Evolutionary conservation across 2,329 filamentous ascomycete species (phyloP), one percentile per base, ranked within the genome.

Genomic region (Arthrocladium fulminans): DNA sequence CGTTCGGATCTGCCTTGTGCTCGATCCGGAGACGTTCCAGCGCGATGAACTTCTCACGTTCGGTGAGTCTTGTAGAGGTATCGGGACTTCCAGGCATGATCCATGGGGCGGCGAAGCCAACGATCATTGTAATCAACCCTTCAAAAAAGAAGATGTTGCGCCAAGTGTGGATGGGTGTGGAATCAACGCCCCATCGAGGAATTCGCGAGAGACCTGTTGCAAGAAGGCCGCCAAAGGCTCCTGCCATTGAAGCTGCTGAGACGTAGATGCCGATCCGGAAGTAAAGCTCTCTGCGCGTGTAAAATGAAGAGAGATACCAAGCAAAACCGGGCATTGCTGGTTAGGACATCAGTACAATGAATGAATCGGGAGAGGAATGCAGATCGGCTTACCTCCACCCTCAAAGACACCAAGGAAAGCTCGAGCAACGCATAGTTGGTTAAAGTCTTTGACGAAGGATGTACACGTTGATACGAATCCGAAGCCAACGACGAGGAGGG

Each of bases 171-270:
- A 50, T 73, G 77, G 2, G 76, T 72, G 39, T 85, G 63, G n/a
- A 68, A 60, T 2, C 72, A 68, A 57, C 75, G 70, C 10, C 80
- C 78, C 25, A 76, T 75, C 9, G 79, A 79, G 60, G 43, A 23
- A 45, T 38, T 8, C 43, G 43, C 8, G 29, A 12, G 9, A 86
- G 83, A 3, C 74, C 78, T 49, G 80, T 83, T 1, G 80, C 80
- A 3, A 83, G 67, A 2, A 79, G 80, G 1, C 81, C 81, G 0
- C 87, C 86, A 61, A 94, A 89, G 1, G 82, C 83, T 32, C 86
- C 90, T 1, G 88, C 87, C 3, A 94, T 73, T 1, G 82, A 81
- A 0, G 81, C 80, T 0, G 70, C 69, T 17, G 70, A 68, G 12
- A 74, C 57, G 53, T 80, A 81, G 20, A 81, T 60, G 2, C 77